These are phyloP conservation scores for Sporothrix inflata DNA, from an alignment of 2,329 filamentous ascomycete genomes.

Conservation along the genomic window DNA sequence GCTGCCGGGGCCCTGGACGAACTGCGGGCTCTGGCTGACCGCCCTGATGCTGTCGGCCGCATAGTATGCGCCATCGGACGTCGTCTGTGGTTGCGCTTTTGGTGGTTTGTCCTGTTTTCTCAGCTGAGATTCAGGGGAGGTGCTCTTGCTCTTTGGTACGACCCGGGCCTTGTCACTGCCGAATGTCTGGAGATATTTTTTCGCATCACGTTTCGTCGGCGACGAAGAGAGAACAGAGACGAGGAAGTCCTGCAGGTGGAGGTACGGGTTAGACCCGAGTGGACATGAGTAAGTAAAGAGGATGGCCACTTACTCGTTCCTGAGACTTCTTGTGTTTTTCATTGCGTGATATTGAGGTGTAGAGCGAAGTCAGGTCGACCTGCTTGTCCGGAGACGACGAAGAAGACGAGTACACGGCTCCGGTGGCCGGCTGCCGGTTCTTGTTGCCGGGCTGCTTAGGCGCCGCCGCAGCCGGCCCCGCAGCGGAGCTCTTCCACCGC, in stretches of 20 bases:
- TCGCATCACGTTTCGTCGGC: slow-evolving; percentile 89
- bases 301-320: slow-evolving; percentile 48
- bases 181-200: slow-evolving; percentile 88
- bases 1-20: slow-evolving; percentile 42
- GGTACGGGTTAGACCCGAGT: slow-evolving; percentile 14
- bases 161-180: slow-evolving; percentile 47
- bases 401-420: neutral
- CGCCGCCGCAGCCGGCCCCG: slow-evolving; percentile 14
- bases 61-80: slow-evolving; percentile 10
- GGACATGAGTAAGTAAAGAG: neutral
- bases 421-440: neutral
- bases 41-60: slow-evolving; percentile 38
- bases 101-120: slow-evolving; percentile 28
- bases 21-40: slow-evolving; percentile 42
- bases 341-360: slow-evolving; percentile 48
- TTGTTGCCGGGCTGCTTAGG: neutral
- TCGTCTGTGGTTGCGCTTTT: slow-evolving; percentile 35
- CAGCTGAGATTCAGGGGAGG: slow-evolving; percentile 35
- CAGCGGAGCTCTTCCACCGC: slow-evolving; percentile 27
- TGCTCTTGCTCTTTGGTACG: slow-evolving; percentile 37
- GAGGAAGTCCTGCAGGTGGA: slow-evolving; percentile 66
- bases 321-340: slow-evolving; percentile 52
- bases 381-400: slow-evolving; percentile 1
- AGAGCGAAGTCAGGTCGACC: slow-evolving; percentile 37
- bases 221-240: slow-evolving; percentile 85